These are phyloP conservation scores for Aspergillus neotritici DNA, from an alignment of 2,329 filamentous ascomycete species.

Conservation along the genomic window DNA sequence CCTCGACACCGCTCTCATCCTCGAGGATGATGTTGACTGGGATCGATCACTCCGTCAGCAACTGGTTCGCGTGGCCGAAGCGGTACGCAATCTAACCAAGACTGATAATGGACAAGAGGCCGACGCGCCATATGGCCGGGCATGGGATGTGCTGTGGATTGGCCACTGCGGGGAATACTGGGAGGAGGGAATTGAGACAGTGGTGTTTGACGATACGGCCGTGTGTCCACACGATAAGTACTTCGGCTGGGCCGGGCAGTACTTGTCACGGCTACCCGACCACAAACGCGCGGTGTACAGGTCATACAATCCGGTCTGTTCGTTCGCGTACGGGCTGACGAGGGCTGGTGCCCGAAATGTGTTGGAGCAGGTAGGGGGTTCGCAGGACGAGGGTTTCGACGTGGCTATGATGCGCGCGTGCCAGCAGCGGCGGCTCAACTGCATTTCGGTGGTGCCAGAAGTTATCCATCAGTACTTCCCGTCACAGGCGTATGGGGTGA, in stretches of 20 bases:
- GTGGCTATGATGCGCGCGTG: conserved; percentile 30
- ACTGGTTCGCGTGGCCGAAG: conserved; percentile 26
- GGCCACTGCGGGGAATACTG: conserved; percentile 30
- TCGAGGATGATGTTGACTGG: conserved; percentile 39
- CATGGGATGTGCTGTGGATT: conserved; percentile 38
- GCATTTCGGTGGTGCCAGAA: conserved; percentile 35
- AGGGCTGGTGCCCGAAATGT: conserved; percentile 38
- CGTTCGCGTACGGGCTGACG: conserved; percentile 33
- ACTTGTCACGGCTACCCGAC: conserved; percentile 9
- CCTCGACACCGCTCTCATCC: conserved; percentile 31
- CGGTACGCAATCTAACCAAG: conserved; percentile 25
- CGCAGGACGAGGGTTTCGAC: conserved; percentile 32
- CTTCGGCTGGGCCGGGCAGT: conserved; percentile 8
- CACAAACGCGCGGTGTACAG: conserved; percentile 24
- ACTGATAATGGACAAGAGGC: neutral
- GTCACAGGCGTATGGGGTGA: conserved; percentile 18
- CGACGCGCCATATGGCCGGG: conserved; percentile 23
- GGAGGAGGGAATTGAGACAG: conserved; percentile 12
- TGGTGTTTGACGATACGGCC: conserved; percentile 20
- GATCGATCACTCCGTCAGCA: conserved; percentile 31
- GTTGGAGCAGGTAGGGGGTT: conserved; percentile 22
- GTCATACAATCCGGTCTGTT: conserved; percentile 26
- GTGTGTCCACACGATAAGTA: conserved; percentile 18
- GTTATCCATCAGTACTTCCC: conserved; percentile 34
- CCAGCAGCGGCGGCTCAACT: conserved; percentile 24